Evolutionary conservation across 2,329 filamentous ascomycete genomes (phyloP), one percentile per base, ranked within the genome.

Genomic region (Diplocarpon mali): DNA sequence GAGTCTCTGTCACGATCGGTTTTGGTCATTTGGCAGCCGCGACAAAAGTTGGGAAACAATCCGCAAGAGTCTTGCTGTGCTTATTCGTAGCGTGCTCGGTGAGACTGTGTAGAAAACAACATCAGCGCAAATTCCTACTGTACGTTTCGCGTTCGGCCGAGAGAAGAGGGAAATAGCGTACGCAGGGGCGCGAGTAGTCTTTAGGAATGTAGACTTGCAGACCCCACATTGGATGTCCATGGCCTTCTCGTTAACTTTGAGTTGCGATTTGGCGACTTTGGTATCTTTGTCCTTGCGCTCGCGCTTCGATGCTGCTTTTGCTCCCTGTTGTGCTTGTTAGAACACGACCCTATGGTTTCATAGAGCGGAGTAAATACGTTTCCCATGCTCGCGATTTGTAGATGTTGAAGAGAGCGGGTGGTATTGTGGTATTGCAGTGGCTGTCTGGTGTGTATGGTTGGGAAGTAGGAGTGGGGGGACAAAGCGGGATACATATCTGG

Each of bases 141-240:
- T 11, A 17, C 20, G 36, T 17, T 39, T 34, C 20, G 12, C 6
- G 15, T 30, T 17, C n/a, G 5, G 31, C 40, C 11, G 15, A 65
- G 72, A 53, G 68, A 78, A 24, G 34, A 35, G 30, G n/a, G 30
- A 32, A 32, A 14, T 12, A 38, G 68, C 75, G 55, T 70, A 80
- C 76, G 82, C 78, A 58, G 80, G 80, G 50, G 73, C 77, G 61
- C 82, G 81, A 49, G 80, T 82, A 30, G 84, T 89, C 70, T 82
- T 81, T 56, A 88, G 73, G 69, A 89, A 88, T 27, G 82, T 84
- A 56, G 81, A 75, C 67, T 80, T 83, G 81, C 84, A 89, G 59
- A 78, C 70, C 54, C 75, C 68, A 73, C 84, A 89, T 65, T 85
- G 80, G 65, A 88, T 85, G 60, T 75, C 80, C 70, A 79, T 83